Base-by-base conservation (phyloP, 169 alveolate species). In the Fabrea salina region DNA sequence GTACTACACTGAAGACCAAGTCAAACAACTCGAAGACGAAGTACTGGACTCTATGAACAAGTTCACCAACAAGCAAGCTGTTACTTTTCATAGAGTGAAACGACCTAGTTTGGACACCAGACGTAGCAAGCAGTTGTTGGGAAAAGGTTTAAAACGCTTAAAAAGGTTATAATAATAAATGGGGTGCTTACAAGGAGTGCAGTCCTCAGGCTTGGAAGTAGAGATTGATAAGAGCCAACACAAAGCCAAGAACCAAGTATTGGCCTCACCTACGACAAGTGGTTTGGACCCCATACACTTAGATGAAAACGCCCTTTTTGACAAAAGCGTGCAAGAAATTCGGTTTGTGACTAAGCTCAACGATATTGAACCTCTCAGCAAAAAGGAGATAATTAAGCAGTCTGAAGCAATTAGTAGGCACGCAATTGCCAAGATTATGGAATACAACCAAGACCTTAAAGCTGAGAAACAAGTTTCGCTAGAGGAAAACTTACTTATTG, bases 21-120 rank as follows among this genome's bases (percentile, higher is more conserved):
- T 37, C 27, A 47, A 25, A 27, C n/a, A 4, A 0, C 59, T 70
- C 25, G 79, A 70, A 70, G 66, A 70, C 37, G 67, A 70, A 70
- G 79, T 70, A n/a, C 35, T 70, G 4, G 68, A 70, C 68, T 43
- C 66, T 4, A 43, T 43, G 40, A 70, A 47, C 32, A 70, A 70
- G 37, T n/a, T 47, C 4, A 70, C 44, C 16, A 70, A 70, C 49
- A 37, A 30, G 16, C 41, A 70, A 70, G 79, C 79, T 6, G 43
- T 70, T 6, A 33, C 32, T 27, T 22, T 50, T 5, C 79, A 70
- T 70, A 58, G 44, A 16, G 37, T 58, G 33, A 30, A 58, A 22
- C 37, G 71, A 6, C 71, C 71, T 30, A 25, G 43, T 58, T 58
- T 58, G n/a, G 71, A 58, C 33, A 58, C 25, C 4, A 27, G 32